Evolutionary conservation across 2,329 filamentous ascomycete species (phyloP).

Genomic region (Cadophora luteo-olivacea): DNA sequence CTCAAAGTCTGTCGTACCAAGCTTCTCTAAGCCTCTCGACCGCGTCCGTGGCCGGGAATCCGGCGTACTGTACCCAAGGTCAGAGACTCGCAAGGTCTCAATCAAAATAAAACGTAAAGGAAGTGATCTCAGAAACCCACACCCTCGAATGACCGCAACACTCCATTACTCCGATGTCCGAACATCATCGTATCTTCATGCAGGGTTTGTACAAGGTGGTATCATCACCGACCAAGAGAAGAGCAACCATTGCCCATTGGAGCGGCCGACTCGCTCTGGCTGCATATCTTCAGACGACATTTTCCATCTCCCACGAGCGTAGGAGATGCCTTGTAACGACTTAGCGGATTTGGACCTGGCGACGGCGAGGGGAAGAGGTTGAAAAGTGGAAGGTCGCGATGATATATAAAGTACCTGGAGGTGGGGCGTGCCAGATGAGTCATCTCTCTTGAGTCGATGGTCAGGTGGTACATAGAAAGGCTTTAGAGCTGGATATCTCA

Average conservation of each 20-base stretch:
- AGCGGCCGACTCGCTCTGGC: background rate
- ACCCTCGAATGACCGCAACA: background rate
- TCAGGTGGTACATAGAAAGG: too few species aligned
- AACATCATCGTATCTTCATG: background rate
- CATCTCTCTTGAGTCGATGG: too few species aligned
- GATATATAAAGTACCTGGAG: background rate
- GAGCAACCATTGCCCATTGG: background rate
- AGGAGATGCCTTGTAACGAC: background rate
- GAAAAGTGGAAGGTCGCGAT: background rate
- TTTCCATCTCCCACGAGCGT: background rate
- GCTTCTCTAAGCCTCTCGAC: too few species aligned
- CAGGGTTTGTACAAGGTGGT: background rate
- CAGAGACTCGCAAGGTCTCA: too few species aligned
- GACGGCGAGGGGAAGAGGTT: background rate
- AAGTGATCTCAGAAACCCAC: background rate
- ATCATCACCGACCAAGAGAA: background rate
- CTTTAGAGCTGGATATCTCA: too few species aligned
- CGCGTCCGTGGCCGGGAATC: too few species aligned
- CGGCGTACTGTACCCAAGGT: too few species aligned
- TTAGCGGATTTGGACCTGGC: background rate
- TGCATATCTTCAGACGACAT: background rate
- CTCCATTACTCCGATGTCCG: background rate
- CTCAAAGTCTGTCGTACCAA: too few species aligned
- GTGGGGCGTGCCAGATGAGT: too few species aligned
- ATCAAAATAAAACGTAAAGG: background rate